These are phyloP conservation scores for Ogataea haglerorum DNA, from an alignment of 805 yeast species.

Conservation along the genomic window DNA sequence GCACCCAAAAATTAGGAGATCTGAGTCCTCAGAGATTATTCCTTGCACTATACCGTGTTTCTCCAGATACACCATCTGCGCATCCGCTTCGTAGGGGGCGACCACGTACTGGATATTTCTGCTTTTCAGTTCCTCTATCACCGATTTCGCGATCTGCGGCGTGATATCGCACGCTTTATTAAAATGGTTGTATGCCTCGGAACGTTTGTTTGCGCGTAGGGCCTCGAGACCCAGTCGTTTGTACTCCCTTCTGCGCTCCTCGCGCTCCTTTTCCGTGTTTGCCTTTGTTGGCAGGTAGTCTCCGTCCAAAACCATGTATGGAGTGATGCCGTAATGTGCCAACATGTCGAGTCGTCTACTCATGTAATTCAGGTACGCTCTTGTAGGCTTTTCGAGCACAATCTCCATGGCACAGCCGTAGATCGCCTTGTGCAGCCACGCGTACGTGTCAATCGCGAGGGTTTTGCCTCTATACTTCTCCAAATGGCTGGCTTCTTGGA, in stretches of 20 bases:
- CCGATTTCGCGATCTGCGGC: constrained; percentile 84
- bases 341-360: constrained; percentile 66
- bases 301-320: constrained; percentile 93
- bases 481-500: constrained; percentile 58
- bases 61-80: constrained; percentile 92
- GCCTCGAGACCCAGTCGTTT: constrained; percentile 50
- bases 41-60: constrained; percentile 72
- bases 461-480: constrained; percentile 66
- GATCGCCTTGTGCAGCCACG: constrained; percentile 92
- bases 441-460: constrained; percentile 91
- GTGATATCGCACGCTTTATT: constrained; percentile 83
- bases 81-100: constrained; percentile 98
- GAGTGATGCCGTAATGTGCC: constrained; percentile 63
- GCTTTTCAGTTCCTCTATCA: constrained; percentile 66
- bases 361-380: constrained; percentile 67
- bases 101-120: constrained; percentile 68
- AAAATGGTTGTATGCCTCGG: constrained; percentile 62
- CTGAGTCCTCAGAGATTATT: constrained; percentile 92
- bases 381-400: constrained; percentile 66
- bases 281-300: constrained; percentile 77
- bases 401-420: constrained; percentile 81
- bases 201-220: constrained; percentile 50
- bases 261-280: constrained; percentile 66
- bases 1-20: constrained; percentile 86
- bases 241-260: constrained; percentile 54